Percentiles rank a stretch among this genome's conserved stretches.
These are phyloP conservation scores for Thelephora aurantiotincta DNA, from an alignment of 768 basidiomycete genomes.

Conservation along the genomic window DNA sequence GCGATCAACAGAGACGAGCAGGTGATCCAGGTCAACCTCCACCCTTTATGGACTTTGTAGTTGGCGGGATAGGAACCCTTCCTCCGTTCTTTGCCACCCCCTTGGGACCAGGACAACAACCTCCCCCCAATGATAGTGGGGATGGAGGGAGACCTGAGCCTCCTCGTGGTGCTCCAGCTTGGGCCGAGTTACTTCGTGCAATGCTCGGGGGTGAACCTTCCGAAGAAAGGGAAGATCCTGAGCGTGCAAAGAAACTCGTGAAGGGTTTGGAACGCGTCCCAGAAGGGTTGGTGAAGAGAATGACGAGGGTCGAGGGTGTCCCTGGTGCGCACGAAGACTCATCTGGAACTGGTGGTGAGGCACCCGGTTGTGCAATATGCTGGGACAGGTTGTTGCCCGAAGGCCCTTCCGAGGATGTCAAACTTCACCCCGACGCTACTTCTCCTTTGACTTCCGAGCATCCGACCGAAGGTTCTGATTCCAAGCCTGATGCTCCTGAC, in stretches of 20 bases:
- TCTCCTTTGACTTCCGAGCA: too few species aligned
- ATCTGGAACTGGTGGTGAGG: conserved; percentile 13
- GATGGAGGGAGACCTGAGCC: not conserved
- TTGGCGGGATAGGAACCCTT: not conserved
- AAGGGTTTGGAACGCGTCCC: conserved; percentile 55
- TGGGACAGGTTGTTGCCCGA: conserved; percentile 51
- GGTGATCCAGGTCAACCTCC: too few species aligned
- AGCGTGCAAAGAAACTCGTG: conserved; percentile 48
- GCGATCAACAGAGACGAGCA: too few species aligned
- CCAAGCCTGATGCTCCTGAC: not conserved
- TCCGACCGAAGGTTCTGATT: not conserved
- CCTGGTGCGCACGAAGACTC: conserved; percentile 23
- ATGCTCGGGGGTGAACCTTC: not conserved
- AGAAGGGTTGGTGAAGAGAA: conserved; percentile 45
- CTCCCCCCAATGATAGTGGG: not conserved
- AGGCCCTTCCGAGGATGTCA: conserved; percentile 11
- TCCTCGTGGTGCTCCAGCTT: not conserved
- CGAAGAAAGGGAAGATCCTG: conserved; percentile 33
- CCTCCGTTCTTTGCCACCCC: too few species aligned
- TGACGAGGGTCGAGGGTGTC: conserved; percentile 36
- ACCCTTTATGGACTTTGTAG: not conserved
- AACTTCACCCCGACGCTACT: not conserved
- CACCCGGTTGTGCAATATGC: conserved; percentile 55
- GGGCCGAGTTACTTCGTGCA: not conserved
- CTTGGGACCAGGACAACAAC: too few species aligned